Evolutionary conservation across 805 yeast species (phyloP).

Genomic region (Zygoascus ofunaensis): DNA sequence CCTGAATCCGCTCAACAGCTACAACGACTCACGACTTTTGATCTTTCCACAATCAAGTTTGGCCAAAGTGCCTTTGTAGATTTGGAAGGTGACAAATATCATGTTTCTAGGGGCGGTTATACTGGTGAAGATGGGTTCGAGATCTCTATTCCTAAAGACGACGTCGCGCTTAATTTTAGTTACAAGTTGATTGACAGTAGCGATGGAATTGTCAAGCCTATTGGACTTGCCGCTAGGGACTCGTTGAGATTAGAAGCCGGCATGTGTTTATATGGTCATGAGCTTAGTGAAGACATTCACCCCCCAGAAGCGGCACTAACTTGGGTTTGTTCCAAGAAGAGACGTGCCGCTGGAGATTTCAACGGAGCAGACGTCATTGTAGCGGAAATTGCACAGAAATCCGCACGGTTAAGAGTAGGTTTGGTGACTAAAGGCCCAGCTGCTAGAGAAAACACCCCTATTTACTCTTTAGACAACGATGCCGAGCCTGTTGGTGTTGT

Average conservation of each 20-base stretch:
- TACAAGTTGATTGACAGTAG: slow-evolving; percentile 45
- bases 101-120: slow-evolving; percentile 91
- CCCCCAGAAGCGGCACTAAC: slow-evolving; percentile 85
- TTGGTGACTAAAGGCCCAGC: slow-evolving; percentile 73
- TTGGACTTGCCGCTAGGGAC: slow-evolving; percentile 97
- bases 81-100: slow-evolving; percentile 39
- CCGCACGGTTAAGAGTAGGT: slow-evolving; percentile 62
- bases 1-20: slow-evolving; percentile 69
- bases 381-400: slow-evolving; percentile 60
- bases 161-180: slow-evolving; percentile 50
- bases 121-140: slow-evolving; percentile 99
- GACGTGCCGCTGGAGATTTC: slow-evolving; percentile 52
- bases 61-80: slow-evolving; percentile 54
- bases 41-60: slow-evolving; percentile 57
- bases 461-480: slow-evolving; percentile 46
- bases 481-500: slow-evolving; percentile 48
- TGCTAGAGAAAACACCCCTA: slow-evolving; percentile 70
- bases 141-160: slow-evolving; percentile 57
- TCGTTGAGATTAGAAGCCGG: slow-evolving; percentile 95
- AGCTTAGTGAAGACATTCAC: slow-evolving; percentile 64
- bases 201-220: slow-evolving; percentile 55
- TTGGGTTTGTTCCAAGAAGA: slow-evolving; percentile 80
- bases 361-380: slow-evolving; percentile 70
- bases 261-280: slow-evolving; percentile 95
- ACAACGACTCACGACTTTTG: slow-evolving; percentile 48